A percentile compares a stretch with the other conserved stretches of the same genome.
Evolutionary conservation across 73 alveolate genomes (phyloP).

Genomic region (Paramecium pentaurelia): DNA sequence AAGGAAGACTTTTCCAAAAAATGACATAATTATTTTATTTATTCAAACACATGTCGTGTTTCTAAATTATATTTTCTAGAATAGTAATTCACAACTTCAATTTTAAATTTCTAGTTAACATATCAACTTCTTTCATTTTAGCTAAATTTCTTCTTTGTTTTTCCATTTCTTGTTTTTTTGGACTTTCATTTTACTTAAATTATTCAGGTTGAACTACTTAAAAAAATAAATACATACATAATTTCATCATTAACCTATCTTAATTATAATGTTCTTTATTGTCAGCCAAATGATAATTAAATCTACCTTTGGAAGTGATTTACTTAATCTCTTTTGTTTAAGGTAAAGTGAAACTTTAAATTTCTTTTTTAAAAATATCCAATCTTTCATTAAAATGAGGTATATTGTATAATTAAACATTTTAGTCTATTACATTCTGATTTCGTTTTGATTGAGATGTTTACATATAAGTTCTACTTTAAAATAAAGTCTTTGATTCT

Average conservation of each 20-base stretch:
- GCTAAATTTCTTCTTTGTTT: not conserved
- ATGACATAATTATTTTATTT: conserved; percentile 33
- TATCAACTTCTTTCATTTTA: conserved; percentile 27
- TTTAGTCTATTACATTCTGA: not conserved
- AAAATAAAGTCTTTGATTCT: not conserved
- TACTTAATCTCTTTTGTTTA: not conserved
- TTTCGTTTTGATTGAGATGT: not conserved
- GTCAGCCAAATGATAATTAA: not conserved
- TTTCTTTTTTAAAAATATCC: not conserved
- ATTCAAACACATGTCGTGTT: not conserved
- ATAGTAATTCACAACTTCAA: not conserved
- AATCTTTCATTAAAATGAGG: not conserved
- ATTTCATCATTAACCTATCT: not conserved
- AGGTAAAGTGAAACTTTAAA: not conserved
- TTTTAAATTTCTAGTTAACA: not conserved
- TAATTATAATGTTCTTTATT: not conserved
- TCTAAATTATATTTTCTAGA: not conserved
- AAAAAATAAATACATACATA: not conserved
- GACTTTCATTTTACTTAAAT: not conserved
- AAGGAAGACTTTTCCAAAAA: conserved; percentile 27
- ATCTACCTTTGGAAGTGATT: not conserved
- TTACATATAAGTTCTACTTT: not conserved
- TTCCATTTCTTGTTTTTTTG: conserved; percentile 13
- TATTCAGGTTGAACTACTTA: not conserved
- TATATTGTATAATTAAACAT: not conserved